Conservation (phyloP, 2,329 filamentous ascomycete genomes). For the Aspergillus sp. region DNA sequence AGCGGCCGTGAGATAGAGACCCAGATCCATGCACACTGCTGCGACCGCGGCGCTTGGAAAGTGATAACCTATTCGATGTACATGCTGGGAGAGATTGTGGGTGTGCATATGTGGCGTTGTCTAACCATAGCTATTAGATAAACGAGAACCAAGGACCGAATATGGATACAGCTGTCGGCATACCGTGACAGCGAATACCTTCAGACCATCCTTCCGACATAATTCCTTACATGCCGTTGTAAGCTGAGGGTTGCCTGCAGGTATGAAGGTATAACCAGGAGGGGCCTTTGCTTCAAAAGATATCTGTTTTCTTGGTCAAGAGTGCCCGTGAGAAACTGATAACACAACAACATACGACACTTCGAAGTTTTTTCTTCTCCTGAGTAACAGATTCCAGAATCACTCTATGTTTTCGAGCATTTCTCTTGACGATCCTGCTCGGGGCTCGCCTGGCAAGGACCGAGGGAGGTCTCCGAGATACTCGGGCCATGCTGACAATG, state of each 20-base stretch:
- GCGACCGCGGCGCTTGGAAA: constrained; percentile 63
- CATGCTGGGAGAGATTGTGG: constrained; percentile 60
- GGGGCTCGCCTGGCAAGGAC: constrained; percentile 37
- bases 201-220: constrained; percentile 56
- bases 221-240: constrained; percentile 62
- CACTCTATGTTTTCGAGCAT: constrained; percentile 55
- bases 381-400: constrained; percentile 60
- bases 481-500: constrained; percentile 39
- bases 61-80: constrained; percentile 64
- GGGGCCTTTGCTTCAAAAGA: constrained; percentile 59
- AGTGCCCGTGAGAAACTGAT: constrained; percentile 12
- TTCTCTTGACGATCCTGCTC: constrained; percentile 35
- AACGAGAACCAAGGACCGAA: constrained; percentile 3
- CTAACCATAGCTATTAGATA: constrained; percentile 33
- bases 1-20: constrained; percentile 48
- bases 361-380: constrained; percentile 62
- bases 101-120: constrained; percentile 54
- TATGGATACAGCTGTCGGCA: constrained; percentile 30
- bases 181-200: constrained; percentile 63
- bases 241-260: constrained; percentile 61
- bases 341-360: constrained; percentile 45
- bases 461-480: constrained; percentile 38
- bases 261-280: constrained; percentile 62
- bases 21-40: constrained; percentile 54
- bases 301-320: constrained; percentile 50